Percentiles rank a stretch among this genome's conserved stretches.
phyloP scores from a whole-genome alignment of 2,329 filamentous ascomycete genomes.

The Ceratocystiopsis sp. region DNA sequence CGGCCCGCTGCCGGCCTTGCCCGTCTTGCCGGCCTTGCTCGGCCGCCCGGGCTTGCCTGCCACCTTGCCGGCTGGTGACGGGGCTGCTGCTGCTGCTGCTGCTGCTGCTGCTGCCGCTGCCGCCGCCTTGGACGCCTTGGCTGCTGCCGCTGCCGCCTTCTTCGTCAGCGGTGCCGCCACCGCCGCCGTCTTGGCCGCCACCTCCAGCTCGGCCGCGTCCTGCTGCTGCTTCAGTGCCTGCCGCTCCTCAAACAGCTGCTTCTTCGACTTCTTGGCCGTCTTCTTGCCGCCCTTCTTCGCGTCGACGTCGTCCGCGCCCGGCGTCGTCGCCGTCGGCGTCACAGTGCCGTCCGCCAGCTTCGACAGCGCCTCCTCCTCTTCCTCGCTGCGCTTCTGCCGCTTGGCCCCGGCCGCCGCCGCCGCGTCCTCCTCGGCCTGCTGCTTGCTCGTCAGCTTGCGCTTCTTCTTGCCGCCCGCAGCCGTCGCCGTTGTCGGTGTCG shows the following conservation, averaged over 20 bases:
- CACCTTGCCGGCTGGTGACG: too few relatives aligned
- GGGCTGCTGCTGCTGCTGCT: too few relatives aligned
- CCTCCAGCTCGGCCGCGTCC: constrained; percentile 21
- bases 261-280: constrained; percentile 65
- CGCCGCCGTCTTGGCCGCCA: background rate
- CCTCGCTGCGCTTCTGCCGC: constrained; percentile 62
- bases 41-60: too few relatives aligned
- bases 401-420: constrained; percentile 57
- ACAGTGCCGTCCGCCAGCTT: constrained; percentile 22
- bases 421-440: constrained; percentile 23
- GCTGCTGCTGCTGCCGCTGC: background rate
- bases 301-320: constrained; percentile 21
- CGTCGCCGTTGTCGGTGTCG: background rate
- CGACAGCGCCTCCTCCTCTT: constrained; percentile 42
- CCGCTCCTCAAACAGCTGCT: constrained; percentile 53
- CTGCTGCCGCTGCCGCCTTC: background rate
- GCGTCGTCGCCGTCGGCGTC: constrained; percentile 26
- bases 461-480: constrained; percentile 30
- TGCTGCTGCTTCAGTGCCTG: constrained; percentile 41
- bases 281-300: constrained; percentile 43
- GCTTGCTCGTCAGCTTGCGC: constrained; percentile 39
- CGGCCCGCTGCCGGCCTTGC: too few relatives aligned
- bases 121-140: constrained; percentile 14
- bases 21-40: too few relatives aligned
- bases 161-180: constrained; percentile 11